Evolutionary conservation across 768 basidiomycete species (phyloP), one percentile per base, ranked within the genome.

Genomic region (Psilocybe subaeruginosa): DNA sequence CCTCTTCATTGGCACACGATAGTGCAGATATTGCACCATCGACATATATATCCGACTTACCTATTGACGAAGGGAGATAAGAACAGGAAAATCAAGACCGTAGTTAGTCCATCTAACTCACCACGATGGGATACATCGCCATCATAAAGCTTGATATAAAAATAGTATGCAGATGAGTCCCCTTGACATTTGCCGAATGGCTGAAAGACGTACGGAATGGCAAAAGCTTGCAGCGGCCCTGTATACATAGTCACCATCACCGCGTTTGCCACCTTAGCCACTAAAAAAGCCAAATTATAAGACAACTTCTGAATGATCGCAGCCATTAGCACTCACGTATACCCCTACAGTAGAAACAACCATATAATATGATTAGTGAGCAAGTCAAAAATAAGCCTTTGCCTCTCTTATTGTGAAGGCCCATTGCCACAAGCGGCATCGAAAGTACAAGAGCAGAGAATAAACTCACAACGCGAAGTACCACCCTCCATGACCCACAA

Each of bases 381-480:
- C 31, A 17, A n/a, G 37, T 45, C 51, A 29, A 8, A 47, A 14
- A 19, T 11, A 39, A 23, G 23, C 23, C 23, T 23, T 23, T 23
- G 23, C 23, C 37, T 12, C 9, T 29, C 23, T 39, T 39, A 8
- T 39, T 23, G 23, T 23, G 23, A 23, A 23, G 23, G 41, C 41
- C 6, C 41, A 43, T 12, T 31, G 8, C 8, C 14, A 17, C 14
- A 54, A 19, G 4, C 31, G 29, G 19, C 30, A 29, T 23, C 30
- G 14, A 54, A 46, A 17, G 3, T 16, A 11, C 16, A 17, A 16
- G 9, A 50, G 11, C 41, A 43, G 4, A n/a, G 11, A 46, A 23
- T 17, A 3, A 39, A 63, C 65, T 65, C 45, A 68, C 65, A 70
- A 41, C 23, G 39, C 30, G 35, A 63, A 66, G 61, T 70, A 70